Base-by-base conservation (phyloP, 768 basidiomycete genomes). In the Russula earlei region DNA sequence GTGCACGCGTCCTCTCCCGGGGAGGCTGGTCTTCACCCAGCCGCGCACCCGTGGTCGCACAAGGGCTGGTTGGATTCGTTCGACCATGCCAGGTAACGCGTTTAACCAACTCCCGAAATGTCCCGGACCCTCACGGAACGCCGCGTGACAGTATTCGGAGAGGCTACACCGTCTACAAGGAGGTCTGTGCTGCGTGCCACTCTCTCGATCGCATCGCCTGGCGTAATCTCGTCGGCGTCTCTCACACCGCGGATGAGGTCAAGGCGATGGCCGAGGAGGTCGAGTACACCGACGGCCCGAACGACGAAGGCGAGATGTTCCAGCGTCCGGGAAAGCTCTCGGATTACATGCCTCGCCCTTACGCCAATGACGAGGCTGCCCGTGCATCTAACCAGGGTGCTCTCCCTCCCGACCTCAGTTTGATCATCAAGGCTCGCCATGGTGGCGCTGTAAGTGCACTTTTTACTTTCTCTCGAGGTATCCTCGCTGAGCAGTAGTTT, bases 181-280 rank as follows among this genome's bases (percentile, higher is more conserved):
- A 99, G 74, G 96, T 99, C 54, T 99, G 96, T 69, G 91, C 96
- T 15, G 92, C 96, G 11, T 99, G 96, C 72, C 96, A 99, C 72
- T 99, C 96, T 33, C 84, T 99, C 54, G 91, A 99, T 76, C 92
- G 96, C 65, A 94, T 99, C 68, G 96, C 96, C 56, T 99, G 96
- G 96, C 91, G 96, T 69, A 99, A 98, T 76, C 77, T 99, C 56
- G 96, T 99, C 62, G 96, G 93, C 67, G 92, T 97, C 53, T 96
- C 93, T 27, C 96, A 99, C 75, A 91, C 87, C 64, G 95, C 77
- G 41, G 88, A 92, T 62, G 94, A 99, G 74, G 77, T 77, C 52
- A 87, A 89, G 70, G 75, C 77, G 2, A 82, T 98, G 86, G 96
- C 96, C 10, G 96, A 96, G 74, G 95, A 97, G 67, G 77, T 93